Evolutionary conservation across 176 grass and related monocot species (phyloP), one percentile per base, ranked within the genome.

Genomic region (Oryza meyeriana): DNA sequence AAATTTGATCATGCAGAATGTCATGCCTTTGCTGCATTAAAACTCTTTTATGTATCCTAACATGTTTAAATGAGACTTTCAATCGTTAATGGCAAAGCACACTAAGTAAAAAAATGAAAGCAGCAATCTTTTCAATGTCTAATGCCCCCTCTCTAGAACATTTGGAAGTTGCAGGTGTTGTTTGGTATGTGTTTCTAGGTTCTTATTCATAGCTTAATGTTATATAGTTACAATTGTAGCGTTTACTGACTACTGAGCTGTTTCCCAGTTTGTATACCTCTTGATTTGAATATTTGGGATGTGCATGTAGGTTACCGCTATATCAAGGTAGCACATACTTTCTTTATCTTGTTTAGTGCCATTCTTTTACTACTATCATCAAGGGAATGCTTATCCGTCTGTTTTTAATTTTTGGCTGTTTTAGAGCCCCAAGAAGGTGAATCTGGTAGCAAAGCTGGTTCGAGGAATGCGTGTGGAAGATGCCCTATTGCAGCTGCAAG

Each of bases 381-480:
- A 77, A 55, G 20, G 44, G 65, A 70, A 72, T 71, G 33, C 32
- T 64, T 58, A 6, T 61, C 58, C 25, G 5, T 84, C 57, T 39
- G 14, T 29, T 11, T 30, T 20, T 32, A 41, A 7, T 42, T 75
- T 82, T n/a, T 74, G 32, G 2, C 55, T 59, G 11, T 44, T 90
- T 66, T 83, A 98, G 95, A 98, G 95, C 35, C 95, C 95, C n/a
- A 98, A 98, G 90, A 98, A 98, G 79, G 81, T 98, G 31, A 94
- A 97, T 92, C 75, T 97, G 61, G 94, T 92, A 61, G 94, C 94
- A 10, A 89, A 83, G 72, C 76, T 97, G 12, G 89, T 94, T 44
- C 89, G 92, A 65, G 94, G 94, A 66, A 97, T 97, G 94, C 91
- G 91, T 41, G 94, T 94, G 52, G 91, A 97, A 86, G 91, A 97